phyloP scores from a whole-genome alignment of 345 rosid species.

The Anastatica hierochuntica region DNA sequence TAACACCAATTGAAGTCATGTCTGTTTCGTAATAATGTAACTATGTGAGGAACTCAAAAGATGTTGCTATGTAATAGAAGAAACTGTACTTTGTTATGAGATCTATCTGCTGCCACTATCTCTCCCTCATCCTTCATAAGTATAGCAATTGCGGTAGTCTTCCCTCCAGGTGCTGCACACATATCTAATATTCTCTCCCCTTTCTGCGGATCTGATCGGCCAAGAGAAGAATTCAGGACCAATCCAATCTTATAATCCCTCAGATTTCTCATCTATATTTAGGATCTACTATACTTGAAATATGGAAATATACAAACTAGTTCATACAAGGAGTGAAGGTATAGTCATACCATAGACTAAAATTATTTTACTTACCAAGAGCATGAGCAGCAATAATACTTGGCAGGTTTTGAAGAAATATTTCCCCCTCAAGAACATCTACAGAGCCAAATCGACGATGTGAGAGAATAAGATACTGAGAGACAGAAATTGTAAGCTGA shows the following conservation, averaged over 20 bases:
- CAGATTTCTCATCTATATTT: background rate
- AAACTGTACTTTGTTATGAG: conserved; percentile 79
- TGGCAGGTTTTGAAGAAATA: conserved; percentile 95
- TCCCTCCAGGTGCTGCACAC: conserved; percentile 99
- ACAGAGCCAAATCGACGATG: conserved; percentile 13
- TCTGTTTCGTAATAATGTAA: too few relatives aligned
- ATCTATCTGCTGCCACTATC: conserved; percentile 84
- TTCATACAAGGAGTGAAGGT: background rate
- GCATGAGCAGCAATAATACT: conserved; percentile 86
- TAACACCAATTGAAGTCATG: too few relatives aligned
- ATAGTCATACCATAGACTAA: background rate
- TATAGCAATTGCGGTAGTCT: conserved; percentile 86
- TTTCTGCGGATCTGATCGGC: conserved; percentile 65
- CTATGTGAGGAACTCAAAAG: background rate
- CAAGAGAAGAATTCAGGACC: conserved; percentile 10
- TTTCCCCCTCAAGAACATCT: conserved; percentile 94
- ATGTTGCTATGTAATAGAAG: background rate
- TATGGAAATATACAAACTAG: background rate
- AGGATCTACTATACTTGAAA: background rate
- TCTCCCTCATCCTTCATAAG: conserved; percentile 92
- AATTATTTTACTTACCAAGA: conserved; percentile 43
- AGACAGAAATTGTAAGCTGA: conserved; percentile 4
- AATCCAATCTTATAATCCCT: background rate
- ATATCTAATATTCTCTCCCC: conserved; percentile 92
- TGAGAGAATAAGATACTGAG: too few relatives aligned